A percentile compares a stretch with the other conserved stretches of the same genome.
Conservation (phyloP, 139 green algal species). For the Auxenochlorella pyrenoidosa region DNA sequence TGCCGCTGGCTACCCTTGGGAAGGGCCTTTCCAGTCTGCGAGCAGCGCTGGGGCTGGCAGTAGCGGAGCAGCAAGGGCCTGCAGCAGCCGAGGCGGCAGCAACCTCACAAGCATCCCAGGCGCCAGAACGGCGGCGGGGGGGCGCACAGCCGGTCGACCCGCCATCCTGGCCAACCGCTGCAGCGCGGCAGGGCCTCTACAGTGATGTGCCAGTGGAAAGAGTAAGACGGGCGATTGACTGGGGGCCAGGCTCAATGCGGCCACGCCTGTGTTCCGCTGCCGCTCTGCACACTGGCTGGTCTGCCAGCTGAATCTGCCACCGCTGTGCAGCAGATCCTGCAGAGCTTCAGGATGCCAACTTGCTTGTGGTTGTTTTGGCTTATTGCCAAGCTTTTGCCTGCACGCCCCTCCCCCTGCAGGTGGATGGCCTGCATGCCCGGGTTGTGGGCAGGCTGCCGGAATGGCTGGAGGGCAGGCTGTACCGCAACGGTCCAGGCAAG, state of each 20-base stretch:
- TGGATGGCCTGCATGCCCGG: slow-evolving; percentile 26
- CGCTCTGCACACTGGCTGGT: neutral
- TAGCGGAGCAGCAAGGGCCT: neutral
- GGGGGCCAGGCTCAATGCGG: neutral
- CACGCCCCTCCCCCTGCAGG: neutral
- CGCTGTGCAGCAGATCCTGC: too few relatives aligned
- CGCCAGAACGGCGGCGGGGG: neutral
- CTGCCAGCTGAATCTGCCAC: neutral
- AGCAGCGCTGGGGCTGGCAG: too few relatives aligned
- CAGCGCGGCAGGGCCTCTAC: slow-evolving; percentile 23
- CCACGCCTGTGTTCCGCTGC: too few relatives aligned
- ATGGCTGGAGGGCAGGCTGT: slow-evolving; percentile 40
- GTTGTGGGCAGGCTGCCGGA: slow-evolving; percentile 29
- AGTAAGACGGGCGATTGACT: neutral
- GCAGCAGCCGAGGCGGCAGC: neutral
- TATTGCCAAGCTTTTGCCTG: too few relatives aligned
- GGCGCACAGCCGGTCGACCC: neutral
- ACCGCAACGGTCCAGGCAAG: slow-evolving; percentile 37
- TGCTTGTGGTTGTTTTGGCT: too few relatives aligned
- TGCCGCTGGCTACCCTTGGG: too few relatives aligned
- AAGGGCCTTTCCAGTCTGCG: too few relatives aligned
- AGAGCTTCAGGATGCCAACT: too few relatives aligned
- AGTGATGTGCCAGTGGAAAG: slow-evolving; percentile 15
- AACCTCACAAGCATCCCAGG: too few relatives aligned
- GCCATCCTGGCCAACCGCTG: slow-evolving; percentile 31